A percentile compares a stretch with the other conserved stretches of the same genome.
These are phyloP conservation scores for Termitomyces titanicus DNA, from an alignment of 768 basidiomycete species.

Conservation along the genomic window DNA sequence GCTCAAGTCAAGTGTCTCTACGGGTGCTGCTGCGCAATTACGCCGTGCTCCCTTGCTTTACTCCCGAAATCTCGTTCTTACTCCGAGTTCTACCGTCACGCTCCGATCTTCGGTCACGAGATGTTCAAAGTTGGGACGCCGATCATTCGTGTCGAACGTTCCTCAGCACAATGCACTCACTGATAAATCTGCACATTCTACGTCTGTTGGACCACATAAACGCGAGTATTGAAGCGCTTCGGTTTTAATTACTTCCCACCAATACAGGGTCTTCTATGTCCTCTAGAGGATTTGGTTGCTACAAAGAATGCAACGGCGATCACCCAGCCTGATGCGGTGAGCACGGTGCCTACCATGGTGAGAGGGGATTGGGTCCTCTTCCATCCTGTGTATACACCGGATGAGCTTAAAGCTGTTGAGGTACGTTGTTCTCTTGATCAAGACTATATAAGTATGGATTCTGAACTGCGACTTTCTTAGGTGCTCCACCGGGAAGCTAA, in stretches of 20 bases:
- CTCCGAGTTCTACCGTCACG: neutral
- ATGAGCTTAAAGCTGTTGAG: conserved; percentile 70
- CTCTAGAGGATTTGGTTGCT: conserved; percentile 13
- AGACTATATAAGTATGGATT: neutral
- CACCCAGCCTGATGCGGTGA: conserved; percentile 42
- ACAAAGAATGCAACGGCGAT: conserved; percentile 22
- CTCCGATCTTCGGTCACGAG: neutral
- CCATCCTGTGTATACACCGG: conserved; percentile 84
- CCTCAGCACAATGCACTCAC: conserved; percentile 14
- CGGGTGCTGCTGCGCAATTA: conserved; percentile 8
- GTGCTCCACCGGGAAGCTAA: conserved; percentile 66
- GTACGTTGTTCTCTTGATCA: conserved; percentile 30
- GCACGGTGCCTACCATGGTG: conserved; percentile 51
- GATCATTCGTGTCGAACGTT: conserved; percentile 14
- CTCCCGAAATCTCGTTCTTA: conserved; percentile 6
- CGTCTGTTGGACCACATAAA: conserved; percentile 17
- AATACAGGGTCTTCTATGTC: neutral
- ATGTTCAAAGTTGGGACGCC: neutral
- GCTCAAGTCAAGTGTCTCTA: conserved; percentile 11
- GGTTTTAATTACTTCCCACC: neutral
- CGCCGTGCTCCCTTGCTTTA: conserved; percentile 8
- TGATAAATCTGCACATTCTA: conserved; percentile 14
- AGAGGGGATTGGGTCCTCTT: conserved; percentile 89
- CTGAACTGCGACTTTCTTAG: conserved; percentile 28
- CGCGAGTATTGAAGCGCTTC: conserved; percentile 9